Evolutionary conservation across 768 basidiomycete species (phyloP), one percentile per base, ranked within the genome.

Genomic region (Boletus bicolor): DNA sequence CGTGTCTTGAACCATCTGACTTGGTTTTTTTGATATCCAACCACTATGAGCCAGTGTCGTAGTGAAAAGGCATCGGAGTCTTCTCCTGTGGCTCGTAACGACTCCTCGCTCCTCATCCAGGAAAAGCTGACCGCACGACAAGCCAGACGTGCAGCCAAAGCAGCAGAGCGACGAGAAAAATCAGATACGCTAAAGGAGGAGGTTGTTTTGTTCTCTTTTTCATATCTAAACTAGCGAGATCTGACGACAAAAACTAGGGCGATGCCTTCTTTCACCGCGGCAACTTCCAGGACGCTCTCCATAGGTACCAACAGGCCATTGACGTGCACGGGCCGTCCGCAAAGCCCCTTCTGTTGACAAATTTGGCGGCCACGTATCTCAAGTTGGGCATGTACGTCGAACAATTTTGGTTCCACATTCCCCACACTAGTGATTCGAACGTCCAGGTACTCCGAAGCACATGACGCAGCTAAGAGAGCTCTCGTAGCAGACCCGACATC

Each of bases 351-450:
- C 73, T 76, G 51, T 65, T 80, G 44, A 49, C 72, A 10, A 82
- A 82, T 56, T 62, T 81, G 26, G 73, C 77, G 0, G 71, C 72
- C 19, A 69, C 76, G 0, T 76, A 75, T 59, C 64, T 82, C 12
- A 76, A 79, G 57, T 64, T 79, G 4, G 67, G 72, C 44, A 73
- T 73, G 76, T 73, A 10, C 37, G 69, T 59, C 10, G 0, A 34
- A 14, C 15, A 7, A 15, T n/a, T 46, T 28, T 6, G 19, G 15
- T 2, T 1, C 10, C 10, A 1, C 11, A 7, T 45, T 38, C n/a
- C 9, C 2, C 2, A 6, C 24, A 21, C 54, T 56, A 4, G 51
- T 24, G 3, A 19, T 51, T 44, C 12, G 17, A 4, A 35, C 21
- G 17, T 19, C 1, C 9, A 72, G 74, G 42, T 75, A 51, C 37